These are phyloP conservation scores for Tuber borchii DNA, from an alignment of 495 filamentous ascomycete genomes.

Conservation along the genomic window DNA sequence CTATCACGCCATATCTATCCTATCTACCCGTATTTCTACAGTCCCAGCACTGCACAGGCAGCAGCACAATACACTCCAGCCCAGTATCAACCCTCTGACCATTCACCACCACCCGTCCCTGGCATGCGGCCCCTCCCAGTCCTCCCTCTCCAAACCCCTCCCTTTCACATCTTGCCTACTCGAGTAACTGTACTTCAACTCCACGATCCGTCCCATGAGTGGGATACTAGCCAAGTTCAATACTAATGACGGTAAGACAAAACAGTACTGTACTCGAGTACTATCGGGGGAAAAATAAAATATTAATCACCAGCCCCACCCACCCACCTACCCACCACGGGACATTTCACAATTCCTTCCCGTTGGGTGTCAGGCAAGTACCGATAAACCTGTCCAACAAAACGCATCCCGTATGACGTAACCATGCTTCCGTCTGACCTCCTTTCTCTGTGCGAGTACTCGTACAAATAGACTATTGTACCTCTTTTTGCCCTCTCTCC, in stretches of 20 bases:
- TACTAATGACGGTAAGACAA: not conserved
- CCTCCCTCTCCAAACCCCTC: not conserved
- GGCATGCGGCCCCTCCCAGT: not conserved
- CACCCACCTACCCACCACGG: not conserved
- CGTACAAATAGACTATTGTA: not conserved
- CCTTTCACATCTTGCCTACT: too few species aligned
- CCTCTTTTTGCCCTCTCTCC: not conserved
- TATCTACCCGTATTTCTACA: not conserved
- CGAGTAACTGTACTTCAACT: too few species aligned
- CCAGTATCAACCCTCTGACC: too few species aligned
- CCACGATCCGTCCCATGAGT: not conserved
- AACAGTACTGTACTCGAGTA: not conserved
- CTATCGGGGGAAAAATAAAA: not conserved
- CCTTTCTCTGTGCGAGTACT: not conserved
- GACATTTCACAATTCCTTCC: not conserved
- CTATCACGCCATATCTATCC: not conserved
- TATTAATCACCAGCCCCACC: not conserved
- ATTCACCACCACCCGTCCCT: not conserved
- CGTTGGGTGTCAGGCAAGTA: not conserved
- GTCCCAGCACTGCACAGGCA: not conserved
- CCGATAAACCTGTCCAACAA: not conserved
- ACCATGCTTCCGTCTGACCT: not conserved
- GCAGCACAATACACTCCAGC: too few species aligned
- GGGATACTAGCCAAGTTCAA: not conserved
- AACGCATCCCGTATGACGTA: not conserved